These are phyloP conservation scores for Rubia tinctorum DNA, from an alignment of 305 asterid species.

Conservation along the genomic window DNA sequence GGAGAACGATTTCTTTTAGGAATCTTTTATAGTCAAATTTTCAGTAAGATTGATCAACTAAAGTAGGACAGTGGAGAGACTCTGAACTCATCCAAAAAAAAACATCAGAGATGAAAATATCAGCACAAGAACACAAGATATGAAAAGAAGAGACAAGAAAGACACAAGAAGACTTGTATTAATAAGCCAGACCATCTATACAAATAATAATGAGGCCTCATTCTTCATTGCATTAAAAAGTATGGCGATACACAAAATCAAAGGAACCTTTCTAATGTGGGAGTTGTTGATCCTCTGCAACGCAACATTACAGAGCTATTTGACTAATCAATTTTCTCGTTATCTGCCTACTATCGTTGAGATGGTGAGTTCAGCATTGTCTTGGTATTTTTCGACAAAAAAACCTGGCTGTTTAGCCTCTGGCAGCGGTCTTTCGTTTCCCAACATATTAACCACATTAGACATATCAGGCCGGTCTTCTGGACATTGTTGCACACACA, in stretches of 20 bases:
- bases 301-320: background rate
- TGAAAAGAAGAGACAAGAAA: background rate
- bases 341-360: slow-evolving; percentile 28
- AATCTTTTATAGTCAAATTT: no score
- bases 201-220: background rate
- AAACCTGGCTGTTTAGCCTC: slow-evolving; percentile 46
- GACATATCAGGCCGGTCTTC: slow-evolving; percentile 3
- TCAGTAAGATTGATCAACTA: no score
- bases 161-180: background rate
- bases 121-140: background rate
- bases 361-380: background rate
- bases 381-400: slow-evolving; percentile 29
- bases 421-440: slow-evolving; percentile 36
- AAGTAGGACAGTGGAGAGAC: no score
- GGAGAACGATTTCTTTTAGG: background rate
- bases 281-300: background rate
- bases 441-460: slow-evolving; percentile 18
- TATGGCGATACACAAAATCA: background rate
- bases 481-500: slow-evolving; percentile 33
- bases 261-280: background rate
- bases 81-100: no score
- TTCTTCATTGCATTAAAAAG: background rate
- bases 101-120: no score
- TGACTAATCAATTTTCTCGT: background rate
- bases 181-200: background rate